Conservation (phyloP, 306 rosid genomes). For the Medicago arabica region DNA sequence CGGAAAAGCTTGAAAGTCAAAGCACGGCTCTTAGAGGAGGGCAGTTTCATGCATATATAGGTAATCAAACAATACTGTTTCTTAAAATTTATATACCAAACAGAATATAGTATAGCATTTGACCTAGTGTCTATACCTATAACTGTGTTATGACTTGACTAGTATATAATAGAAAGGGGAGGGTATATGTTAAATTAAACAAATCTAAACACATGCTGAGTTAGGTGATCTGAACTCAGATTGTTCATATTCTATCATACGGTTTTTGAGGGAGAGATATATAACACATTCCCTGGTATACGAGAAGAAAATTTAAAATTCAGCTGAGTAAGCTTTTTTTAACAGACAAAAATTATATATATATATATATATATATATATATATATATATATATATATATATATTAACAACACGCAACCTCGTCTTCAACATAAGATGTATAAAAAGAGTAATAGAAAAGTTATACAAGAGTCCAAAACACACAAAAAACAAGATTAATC, state of each 20-base stretch:
- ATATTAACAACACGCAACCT: too few relatives aligned
- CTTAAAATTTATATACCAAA: conserved; percentile 6
- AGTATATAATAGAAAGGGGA: not conserved
- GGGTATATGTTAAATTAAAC: conserved; percentile 42
- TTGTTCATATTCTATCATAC: conserved; percentile 33
- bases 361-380: too few relatives aligned
- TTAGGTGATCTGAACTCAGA: conserved; percentile 32
- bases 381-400: too few relatives aligned
- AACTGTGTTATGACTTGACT: not conserved
- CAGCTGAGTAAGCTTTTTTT: too few relatives aligned
- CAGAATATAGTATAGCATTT: conserved; percentile 36
- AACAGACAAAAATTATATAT: too few relatives aligned
- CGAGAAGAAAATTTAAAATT: too few relatives aligned
- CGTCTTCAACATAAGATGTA: too few relatives aligned
- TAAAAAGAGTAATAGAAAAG: too few relatives aligned
- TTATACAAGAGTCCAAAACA: too few relatives aligned
- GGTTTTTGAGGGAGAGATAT: not conserved
- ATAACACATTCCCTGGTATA: not conserved
- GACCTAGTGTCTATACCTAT: conserved; percentile 40
- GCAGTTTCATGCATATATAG: conserved; percentile 23
- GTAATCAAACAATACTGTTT: conserved; percentile 4
- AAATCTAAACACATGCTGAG: not conserved
- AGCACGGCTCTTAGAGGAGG: conserved; percentile 40
- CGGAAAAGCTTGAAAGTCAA: conserved; percentile 40
- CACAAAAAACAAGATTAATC: too few relatives aligned